phyloP scores from a whole-genome alignment of 768 basidiomycete species.

The Russula olivacea region DNA sequence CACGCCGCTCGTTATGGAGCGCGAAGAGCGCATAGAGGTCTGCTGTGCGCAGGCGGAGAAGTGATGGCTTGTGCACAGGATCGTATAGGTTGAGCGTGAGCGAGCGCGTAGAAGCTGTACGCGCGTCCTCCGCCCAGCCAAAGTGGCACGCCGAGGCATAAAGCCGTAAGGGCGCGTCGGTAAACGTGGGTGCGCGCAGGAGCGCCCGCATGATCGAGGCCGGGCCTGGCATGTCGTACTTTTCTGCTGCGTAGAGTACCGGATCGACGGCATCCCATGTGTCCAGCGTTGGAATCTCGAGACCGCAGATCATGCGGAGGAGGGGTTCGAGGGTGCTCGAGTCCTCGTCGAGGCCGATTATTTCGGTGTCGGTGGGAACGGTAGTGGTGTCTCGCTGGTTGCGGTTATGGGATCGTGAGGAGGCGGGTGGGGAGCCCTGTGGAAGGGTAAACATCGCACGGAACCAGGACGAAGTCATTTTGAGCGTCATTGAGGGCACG shows the following conservation, averaged over 20 bases:
- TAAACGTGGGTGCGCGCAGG: slow-evolving; percentile 47
- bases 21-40: slow-evolving; percentile 51
- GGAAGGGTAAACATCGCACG: slow-evolving; percentile 56
- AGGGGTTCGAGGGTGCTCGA: slow-evolving; percentile 48
- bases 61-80: slow-evolving; percentile 38
- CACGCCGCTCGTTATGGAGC: slow-evolving; percentile 49
- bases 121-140: slow-evolving; percentile 53
- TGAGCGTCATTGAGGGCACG: slow-evolving; percentile 54
- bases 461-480: slow-evolving; percentile 61
- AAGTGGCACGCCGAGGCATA: slow-evolving; percentile 52
- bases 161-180: slow-evolving; percentile 46
- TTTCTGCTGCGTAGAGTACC: slow-evolving; percentile 58
- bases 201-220: slow-evolving; percentile 53
- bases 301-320: slow-evolving; percentile 56
- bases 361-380: slow-evolving; percentile 26
- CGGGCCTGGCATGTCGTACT: slow-evolving; percentile 66
- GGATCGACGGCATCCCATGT: slow-evolving; percentile 51
- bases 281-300: slow-evolving; percentile 43
- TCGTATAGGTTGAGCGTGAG: slow-evolving; percentile 49
- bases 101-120: slow-evolving; percentile 48
- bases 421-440: slow-evolving; percentile 26
- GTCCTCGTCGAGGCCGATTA: slow-evolving; percentile 55
- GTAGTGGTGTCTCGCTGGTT: neutral
- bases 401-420: neutral
- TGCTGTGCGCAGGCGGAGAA: slow-evolving; percentile 43